Evolutionary conservation across 2,329 filamentous ascomycete genomes (phyloP).

Genomic region (Beauveria bassiana): DNA sequence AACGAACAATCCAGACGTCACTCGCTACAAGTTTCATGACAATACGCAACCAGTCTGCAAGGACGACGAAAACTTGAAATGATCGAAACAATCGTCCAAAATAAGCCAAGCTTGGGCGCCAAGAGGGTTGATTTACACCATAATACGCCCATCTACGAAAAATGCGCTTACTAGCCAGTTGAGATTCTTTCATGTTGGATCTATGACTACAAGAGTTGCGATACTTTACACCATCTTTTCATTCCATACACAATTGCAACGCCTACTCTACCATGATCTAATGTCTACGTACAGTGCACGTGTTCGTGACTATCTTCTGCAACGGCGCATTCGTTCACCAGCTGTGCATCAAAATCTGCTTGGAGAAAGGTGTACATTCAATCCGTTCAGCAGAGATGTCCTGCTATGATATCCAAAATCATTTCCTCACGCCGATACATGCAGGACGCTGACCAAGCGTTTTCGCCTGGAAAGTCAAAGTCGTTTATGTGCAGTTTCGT

Average conservation of each 20-base stretch:
- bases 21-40: background rate
- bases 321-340: background rate
- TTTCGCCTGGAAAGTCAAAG: background rate
- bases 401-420: background rate
- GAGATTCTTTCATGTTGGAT: conserved; percentile 1
- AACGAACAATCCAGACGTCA: background rate
- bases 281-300: background rate
- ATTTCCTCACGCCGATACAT: background rate
- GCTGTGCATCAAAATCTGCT: background rate
- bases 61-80: background rate
- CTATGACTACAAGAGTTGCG: background rate
- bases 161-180: background rate
- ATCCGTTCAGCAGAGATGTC: background rate
- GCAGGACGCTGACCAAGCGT: background rate
- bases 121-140: background rate
- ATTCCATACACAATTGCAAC: background rate
- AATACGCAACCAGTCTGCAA: background rate
- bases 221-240: background rate
- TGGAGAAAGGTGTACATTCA: background rate
- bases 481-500: background rate
- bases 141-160: background rate
- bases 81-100: background rate
- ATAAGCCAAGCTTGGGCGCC: background rate
- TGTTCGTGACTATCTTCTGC: background rate
- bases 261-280: background rate